phyloP scores from a whole-genome alignment of 495 filamentous ascomycete genomes.

The Stereocaulon alpinum region DNA sequence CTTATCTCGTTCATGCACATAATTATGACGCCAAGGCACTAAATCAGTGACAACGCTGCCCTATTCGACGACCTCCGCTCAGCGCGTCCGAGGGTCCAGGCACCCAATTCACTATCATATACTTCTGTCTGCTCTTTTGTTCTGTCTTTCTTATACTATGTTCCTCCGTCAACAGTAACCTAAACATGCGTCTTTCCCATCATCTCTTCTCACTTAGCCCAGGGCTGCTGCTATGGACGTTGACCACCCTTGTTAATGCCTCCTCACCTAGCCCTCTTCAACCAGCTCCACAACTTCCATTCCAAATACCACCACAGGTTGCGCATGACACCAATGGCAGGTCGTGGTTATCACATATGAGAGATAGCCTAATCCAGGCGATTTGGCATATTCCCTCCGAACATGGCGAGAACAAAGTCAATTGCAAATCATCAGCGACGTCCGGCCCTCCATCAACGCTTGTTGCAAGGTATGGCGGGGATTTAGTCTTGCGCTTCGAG shows the following conservation, averaged over 20 bases:
- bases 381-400: constrained; percentile 38
- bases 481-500: constrained; percentile 84
- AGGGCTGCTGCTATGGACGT: background rate
- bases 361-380: constrained; percentile 53
- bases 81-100: background rate
- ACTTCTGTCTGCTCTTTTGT: background rate
- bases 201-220: constrained; percentile 2
- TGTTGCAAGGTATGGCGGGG: constrained; percentile 59
- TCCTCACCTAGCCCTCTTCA: background rate
- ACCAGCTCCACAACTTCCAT: constrained; percentile 1
- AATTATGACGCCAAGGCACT: background rate
- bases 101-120: background rate
- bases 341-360: constrained; percentile 40
- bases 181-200: background rate
- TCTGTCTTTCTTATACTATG: background rate
- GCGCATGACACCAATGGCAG: constrained; percentile 14
- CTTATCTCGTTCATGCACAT: background rate
- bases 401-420: background rate
- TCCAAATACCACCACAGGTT: constrained; percentile 23
- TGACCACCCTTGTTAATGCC: constrained; percentile 1
- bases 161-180: background rate
- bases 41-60: background rate
- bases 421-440: constrained; percentile 20
- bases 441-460: constrained; percentile 36
- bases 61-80: background rate